Base-by-base conservation (phyloP, 176 grass and related monocot genomes). In the Dendrocalamus sinicus region DNA sequence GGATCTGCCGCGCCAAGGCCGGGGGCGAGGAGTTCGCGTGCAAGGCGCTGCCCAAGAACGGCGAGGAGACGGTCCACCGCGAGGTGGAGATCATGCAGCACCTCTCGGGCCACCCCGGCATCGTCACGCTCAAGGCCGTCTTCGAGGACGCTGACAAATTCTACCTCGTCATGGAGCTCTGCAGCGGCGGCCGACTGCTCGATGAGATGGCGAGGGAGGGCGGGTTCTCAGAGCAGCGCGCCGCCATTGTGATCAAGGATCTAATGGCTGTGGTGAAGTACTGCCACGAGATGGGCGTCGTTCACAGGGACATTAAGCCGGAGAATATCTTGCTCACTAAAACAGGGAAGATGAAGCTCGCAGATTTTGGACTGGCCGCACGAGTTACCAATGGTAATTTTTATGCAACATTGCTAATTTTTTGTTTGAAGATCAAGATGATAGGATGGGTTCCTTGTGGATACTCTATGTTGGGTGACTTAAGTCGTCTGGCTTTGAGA, bases 41-140 rank as follows among this genome's bases (percentile, higher is more conserved):
- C 97, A 99, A 99, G 84, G 75, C 90, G 8, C 79, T 96, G 8
- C 78, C 78, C 46, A 96, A 86, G 86, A 94, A 93, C 80, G 97
- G 97, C 17, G 94, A 94, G 86, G 97, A 99, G 77, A 99, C 94
- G 4, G 97, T 92, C 22, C 97, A 99, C 72, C 92, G 89, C 22
- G 97, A 99, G 86, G 97, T 99, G 17, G 97, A 99, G 90, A 99
- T 99, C 85, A 99, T 99, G 97, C 97, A 96, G 79, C 97, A 99
- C 83, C 86, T 99, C 32, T 99, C 97, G 15, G 97, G 97, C 12
- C 97, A 99, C 81, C 90, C 93, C 6, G 92, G 92, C 50, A 75
- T 99, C 68, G 94, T 99, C 70, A 96, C 90, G 67, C 91, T 99
- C 69, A 91, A 87, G 77, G 82, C 94, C 26, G 97, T 96, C 39